Evolutionary conservation across 371 early-diverging fungal species (phyloP).

Genomic region (Entomophthora muscae): DNA sequence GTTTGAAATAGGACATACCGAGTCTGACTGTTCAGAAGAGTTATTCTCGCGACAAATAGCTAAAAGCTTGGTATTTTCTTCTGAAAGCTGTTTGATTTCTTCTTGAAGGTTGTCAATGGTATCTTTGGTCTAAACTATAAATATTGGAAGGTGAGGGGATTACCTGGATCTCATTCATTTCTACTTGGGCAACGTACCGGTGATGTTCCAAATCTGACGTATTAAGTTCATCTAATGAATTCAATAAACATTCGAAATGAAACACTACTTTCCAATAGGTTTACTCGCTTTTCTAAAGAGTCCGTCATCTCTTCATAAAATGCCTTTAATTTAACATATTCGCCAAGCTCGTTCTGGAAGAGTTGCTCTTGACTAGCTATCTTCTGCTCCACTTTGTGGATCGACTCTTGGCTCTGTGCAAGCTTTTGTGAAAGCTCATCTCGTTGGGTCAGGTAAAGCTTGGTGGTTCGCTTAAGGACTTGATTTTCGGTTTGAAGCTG

Average conservation of each 20-base stretch:
- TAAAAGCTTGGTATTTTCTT: background rate
- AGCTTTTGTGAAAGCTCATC: background rate
- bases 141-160: no score
- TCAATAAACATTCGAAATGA: background rate
- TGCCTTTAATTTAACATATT: background rate
- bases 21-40: no score
- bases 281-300: background rate
- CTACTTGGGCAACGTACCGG: background rate
- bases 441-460: background rate
- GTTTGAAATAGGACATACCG: no score
- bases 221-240: background rate
- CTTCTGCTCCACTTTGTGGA: background rate
- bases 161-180: background rate
- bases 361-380: background rate
- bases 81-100: background rate
- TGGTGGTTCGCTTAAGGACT: background rate
- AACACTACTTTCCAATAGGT: background rate
- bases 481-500: background rate
- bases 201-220: background rate
- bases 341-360: background rate
- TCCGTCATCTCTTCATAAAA: background rate
- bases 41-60: no score
- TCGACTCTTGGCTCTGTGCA: background rate
- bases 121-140: background rate
- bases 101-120: background rate